A percentile compares a stretch with the other conserved stretches of the same genome.
These are phyloP conservation scores for Dactylella cylindrospora DNA, from an alignment of 2,329 filamentous ascomycete species.

Conservation along the genomic window DNA sequence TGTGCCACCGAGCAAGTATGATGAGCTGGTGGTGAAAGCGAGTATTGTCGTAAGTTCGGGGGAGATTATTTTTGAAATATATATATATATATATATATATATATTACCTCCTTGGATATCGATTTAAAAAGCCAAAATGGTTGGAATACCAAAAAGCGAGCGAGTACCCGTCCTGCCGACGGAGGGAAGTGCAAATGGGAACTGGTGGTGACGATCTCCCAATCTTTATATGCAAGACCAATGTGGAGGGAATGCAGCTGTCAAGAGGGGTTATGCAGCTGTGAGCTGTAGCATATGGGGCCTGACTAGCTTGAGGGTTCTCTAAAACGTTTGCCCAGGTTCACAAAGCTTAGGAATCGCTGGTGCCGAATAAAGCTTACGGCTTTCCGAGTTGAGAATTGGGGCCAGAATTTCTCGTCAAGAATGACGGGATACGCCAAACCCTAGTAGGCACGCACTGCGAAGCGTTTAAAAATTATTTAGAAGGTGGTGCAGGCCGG, in stretches of 20 bases:
- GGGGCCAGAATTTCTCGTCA: constrained; percentile 35
- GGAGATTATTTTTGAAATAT: no score
- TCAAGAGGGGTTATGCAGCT: constrained; percentile 26
- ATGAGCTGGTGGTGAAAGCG: no score
- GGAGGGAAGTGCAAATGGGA: constrained; percentile 42
- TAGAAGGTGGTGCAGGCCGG: background rate
- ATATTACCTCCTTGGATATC: no score
- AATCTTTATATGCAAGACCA: background rate
- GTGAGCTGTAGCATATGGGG: no score
- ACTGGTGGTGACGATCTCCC: constrained; percentile 18
- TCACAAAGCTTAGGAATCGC: no score
- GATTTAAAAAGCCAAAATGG: constrained; percentile 7
- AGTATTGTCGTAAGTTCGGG: no score
- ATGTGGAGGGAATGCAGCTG: constrained; percentile 24
- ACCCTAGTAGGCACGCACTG: background rate
- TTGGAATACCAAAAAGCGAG: background rate
- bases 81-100: no score
- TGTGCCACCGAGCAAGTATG: constrained; percentile 21
- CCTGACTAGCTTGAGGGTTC: no score
- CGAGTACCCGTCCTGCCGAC: constrained; percentile 32
- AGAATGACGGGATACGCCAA: constrained; percentile 22
- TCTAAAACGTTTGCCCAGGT: no score
- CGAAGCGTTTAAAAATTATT: background rate
- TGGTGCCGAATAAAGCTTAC: constrained; percentile 1
- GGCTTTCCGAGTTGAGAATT: constrained; percentile 35